Evolutionary conservation across 2,329 filamentous ascomycete genomes (phyloP), one percentile per base, ranked within the genome.

Genomic region (Beauveria varroae): DNA sequence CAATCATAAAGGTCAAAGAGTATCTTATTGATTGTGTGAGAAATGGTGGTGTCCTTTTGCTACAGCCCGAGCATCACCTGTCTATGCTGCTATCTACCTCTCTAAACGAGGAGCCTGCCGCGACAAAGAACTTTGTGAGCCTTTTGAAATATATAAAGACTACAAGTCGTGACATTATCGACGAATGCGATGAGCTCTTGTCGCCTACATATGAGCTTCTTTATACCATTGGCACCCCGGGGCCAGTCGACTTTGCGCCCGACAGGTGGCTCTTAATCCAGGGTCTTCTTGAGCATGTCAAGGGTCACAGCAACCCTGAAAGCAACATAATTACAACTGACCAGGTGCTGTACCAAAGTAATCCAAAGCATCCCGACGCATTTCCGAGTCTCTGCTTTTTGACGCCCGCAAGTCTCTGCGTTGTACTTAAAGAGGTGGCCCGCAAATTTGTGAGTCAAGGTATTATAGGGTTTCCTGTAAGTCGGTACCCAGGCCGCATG

Each of bases 171-270:
- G 85, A 87, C 63, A 76, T 89, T 2, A 74, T 89, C 0, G 86
- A 89, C 61, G 85, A 89, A 68, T 85, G 82, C 44, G 86, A 89
- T 53, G 84, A 88, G 61, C 84, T 83, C 59, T 81, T 88, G 49
- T 83, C 78, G 49, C 76, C 80, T 4, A 82, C 81, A 52, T 86
- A 86, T 44, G 84, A 89, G 65, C 69, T 88, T 0, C 75, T 88
- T 1, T 88, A 89, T 62, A 86, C 85, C 0, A 80, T 87, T 65
- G 86, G 85, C 0, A 63, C 68, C 0, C 81, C 86, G 62, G 66
- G 68, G 1, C 64, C 78, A 0, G 73, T 86, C 0, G 81, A 87
- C 5, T 72, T 79, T 12, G 77, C 78, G 51, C 81, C 82, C 0
- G 69, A 80, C 2, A 73, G 87, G 5, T 90, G 86, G 87, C 64